Percentiles rank a stretch among this genome's conserved stretches.
Evolutionary conservation across 352 stramenopile species (phyloP).

Genomic region (Elongisporangium prolatum): DNA sequence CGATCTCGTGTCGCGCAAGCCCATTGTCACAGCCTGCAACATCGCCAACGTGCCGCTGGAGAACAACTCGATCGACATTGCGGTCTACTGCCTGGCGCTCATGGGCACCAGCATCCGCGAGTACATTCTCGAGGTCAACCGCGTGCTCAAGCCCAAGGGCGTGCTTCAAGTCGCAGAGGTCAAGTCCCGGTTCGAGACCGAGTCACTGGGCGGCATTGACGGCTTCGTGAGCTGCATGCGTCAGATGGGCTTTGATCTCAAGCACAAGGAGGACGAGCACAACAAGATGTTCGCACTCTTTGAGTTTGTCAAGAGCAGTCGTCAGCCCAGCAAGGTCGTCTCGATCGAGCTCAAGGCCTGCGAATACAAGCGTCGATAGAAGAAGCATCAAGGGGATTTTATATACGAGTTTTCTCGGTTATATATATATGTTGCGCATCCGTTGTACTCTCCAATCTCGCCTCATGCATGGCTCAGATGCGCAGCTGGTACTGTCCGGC

Average conservation of each 20-base stretch:
- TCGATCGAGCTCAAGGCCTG: constrained; percentile 78
- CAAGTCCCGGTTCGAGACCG: constrained; percentile 79
- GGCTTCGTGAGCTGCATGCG: constrained; percentile 59
- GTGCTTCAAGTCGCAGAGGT: constrained; percentile 86
- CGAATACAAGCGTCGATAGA: constrained; percentile 81
- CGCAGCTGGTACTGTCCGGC: constrained; percentile 97
- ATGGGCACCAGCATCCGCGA: constrained; percentile 98
- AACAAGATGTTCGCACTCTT: constrained; percentile 89
- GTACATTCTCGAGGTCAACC: constrained; percentile 95
- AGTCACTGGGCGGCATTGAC: constrained; percentile 53
- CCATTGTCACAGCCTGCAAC: constrained; percentile 94
- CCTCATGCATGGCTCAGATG: constrained; percentile 65
- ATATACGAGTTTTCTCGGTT: neutral
- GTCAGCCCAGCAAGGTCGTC: constrained; percentile 39
- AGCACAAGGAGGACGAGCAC: constrained; percentile 54
- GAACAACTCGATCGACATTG: constrained; percentile 91
- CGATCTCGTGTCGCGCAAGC: constrained; percentile 94
- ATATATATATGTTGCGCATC: neutral
- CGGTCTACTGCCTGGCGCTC: constrained; percentile 96
- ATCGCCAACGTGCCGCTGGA: constrained; percentile 93
- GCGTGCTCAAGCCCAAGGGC: constrained; percentile 93
- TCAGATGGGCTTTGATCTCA: constrained; percentile 66
- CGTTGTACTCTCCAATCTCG: neutral
- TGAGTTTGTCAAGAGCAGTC: constrained; percentile 66
- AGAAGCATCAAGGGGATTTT: neutral